Percentiles rank a stretch among this genome's conserved stretches.
Conservation (phyloP, 805 yeast genomes). For the Ogataea minuta region DNA sequence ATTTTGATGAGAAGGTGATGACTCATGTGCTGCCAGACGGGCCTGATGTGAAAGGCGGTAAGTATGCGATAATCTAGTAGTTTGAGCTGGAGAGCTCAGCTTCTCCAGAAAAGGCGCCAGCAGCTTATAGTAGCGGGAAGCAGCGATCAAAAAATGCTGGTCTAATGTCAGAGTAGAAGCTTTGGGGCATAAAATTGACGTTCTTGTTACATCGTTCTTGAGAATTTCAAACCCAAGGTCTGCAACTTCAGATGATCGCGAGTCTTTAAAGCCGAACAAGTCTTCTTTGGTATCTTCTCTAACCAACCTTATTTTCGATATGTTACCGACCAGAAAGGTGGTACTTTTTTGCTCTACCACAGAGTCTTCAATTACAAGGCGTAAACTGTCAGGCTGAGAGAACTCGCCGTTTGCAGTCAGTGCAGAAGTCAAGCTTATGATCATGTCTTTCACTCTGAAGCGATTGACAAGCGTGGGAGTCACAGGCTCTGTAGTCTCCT, state of each 20-base stretch:
- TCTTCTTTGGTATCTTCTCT: constrained; percentile 20
- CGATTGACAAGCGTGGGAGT: constrained; percentile 35
- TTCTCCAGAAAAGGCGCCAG: constrained; percentile 19
- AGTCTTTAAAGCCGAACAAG: constrained; percentile 29
- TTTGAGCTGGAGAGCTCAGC: background rate
- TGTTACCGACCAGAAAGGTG: constrained; percentile 46
- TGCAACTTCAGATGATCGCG: constrained; percentile 32
- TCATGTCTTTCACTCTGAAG: constrained; percentile 38
- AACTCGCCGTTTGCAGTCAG: constrained; percentile 41
- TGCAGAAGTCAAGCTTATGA: constrained; percentile 48
- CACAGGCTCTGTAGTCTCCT: constrained; percentile 19
- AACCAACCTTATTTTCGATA: constrained; percentile 35
- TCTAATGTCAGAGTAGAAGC: constrained; percentile 31
- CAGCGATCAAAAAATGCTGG: constrained; percentile 1
- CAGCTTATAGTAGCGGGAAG: constrained; percentile 10
- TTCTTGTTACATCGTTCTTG: constrained; percentile 24
- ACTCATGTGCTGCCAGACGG: background rate
- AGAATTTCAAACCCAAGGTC: constrained; percentile 56
- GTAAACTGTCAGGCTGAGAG: constrained; percentile 33
- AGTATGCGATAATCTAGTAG: background rate
- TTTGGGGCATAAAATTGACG: constrained; percentile 46
- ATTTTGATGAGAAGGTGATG: background rate
- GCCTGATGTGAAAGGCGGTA: background rate
- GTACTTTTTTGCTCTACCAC: constrained; percentile 44
- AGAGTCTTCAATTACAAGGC: constrained; percentile 31